These are phyloP conservation scores for Lentinula guzmanii DNA, from an alignment of 768 basidiomycete species.

Conservation along the genomic window DNA sequence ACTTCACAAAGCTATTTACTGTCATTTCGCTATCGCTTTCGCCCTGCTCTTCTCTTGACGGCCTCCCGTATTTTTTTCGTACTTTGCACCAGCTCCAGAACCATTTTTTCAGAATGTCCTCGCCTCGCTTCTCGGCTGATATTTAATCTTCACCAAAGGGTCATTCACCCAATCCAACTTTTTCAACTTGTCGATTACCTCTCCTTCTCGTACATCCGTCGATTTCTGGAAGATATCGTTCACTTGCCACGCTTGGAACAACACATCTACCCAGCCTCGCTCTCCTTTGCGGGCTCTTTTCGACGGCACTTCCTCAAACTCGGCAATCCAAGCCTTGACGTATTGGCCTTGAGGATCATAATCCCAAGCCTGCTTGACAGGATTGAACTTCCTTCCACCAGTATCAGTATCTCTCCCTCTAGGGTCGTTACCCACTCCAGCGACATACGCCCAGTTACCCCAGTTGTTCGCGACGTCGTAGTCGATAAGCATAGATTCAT, in stretches of 20 bases:
- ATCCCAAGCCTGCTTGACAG: slow-evolving; percentile 8
- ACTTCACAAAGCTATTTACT: too few species aligned
- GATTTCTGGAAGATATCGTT: not conserved
- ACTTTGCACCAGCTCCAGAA: not conserved
- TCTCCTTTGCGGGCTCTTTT: not conserved
- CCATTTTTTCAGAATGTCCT: not conserved
- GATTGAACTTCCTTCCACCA: slow-evolving; percentile 5
- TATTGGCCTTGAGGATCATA: slow-evolving; percentile 8
- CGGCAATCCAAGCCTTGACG: slow-evolving; percentile 8
- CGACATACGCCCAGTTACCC: slow-evolving; percentile 12
- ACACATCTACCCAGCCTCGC: not conserved
- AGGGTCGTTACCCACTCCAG: slow-evolving; percentile 9
- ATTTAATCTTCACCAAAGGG: slow-evolving; percentile 3
- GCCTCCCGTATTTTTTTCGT: not conserved
- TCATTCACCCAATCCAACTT: not conserved
- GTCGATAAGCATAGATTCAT: slow-evolving; percentile 32
- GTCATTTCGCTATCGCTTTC: too few species aligned
- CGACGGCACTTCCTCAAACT: not conserved
- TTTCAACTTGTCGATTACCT: not conserved
- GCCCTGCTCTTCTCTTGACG: too few species aligned
- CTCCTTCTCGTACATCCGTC: not conserved
- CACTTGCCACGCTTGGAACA: slow-evolving; percentile 5
- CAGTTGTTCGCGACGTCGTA: slow-evolving; percentile 19
- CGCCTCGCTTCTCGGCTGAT: not conserved
- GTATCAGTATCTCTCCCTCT: not conserved